Conservation (phyloP, 345 rosid species). For the Boechera stricta region DNA sequence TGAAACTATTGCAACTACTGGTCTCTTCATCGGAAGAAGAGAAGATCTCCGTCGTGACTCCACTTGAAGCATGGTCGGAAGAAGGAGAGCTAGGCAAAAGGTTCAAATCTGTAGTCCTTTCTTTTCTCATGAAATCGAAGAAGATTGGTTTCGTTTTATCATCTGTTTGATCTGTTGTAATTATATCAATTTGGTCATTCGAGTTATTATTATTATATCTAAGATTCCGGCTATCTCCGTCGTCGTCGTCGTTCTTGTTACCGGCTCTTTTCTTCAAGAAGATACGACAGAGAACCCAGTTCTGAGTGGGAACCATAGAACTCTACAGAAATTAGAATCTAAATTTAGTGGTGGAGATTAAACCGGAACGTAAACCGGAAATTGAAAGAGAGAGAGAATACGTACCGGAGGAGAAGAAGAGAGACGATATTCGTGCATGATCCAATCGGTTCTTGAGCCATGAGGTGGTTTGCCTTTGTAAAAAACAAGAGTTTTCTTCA, state of each 20-base stretch:
- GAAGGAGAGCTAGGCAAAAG: slow-evolving; percentile 62
- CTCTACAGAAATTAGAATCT: slow-evolving; percentile 47
- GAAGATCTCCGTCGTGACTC: slow-evolving; percentile 71
- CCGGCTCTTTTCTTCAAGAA: slow-evolving; percentile 80
- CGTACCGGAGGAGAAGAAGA: slow-evolving; percentile 46
- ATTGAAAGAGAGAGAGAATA: background rate
- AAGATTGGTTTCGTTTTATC: slow-evolving; percentile 52
- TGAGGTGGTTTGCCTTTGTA: slow-evolving; percentile 90
- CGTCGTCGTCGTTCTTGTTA: slow-evolving; percentile 55
- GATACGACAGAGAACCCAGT: slow-evolving; percentile 95
- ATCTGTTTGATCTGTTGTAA: slow-evolving; percentile 27
- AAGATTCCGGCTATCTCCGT: slow-evolving; percentile 42
- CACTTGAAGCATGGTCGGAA: slow-evolving; percentile 74
- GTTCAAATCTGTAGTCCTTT: slow-evolving; percentile 60
- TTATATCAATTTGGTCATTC: slow-evolving; percentile 34
- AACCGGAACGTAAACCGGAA: slow-evolving; percentile 23
- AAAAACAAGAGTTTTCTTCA: slow-evolving; percentile 98
- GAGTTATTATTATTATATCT: slow-evolving; percentile 36
- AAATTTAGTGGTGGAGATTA: slow-evolving; percentile 10
- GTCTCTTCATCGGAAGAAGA: slow-evolving; percentile 66
- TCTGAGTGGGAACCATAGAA: slow-evolving; percentile 53
- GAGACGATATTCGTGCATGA: slow-evolving; percentile 98
- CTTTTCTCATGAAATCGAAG: slow-evolving; percentile 79
- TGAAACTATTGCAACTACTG: slow-evolving; percentile 74
- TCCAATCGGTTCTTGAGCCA: slow-evolving; percentile 90